Base-by-base conservation (phyloP, 129 eudicot species). In the Cynara cardunculus region DNA sequence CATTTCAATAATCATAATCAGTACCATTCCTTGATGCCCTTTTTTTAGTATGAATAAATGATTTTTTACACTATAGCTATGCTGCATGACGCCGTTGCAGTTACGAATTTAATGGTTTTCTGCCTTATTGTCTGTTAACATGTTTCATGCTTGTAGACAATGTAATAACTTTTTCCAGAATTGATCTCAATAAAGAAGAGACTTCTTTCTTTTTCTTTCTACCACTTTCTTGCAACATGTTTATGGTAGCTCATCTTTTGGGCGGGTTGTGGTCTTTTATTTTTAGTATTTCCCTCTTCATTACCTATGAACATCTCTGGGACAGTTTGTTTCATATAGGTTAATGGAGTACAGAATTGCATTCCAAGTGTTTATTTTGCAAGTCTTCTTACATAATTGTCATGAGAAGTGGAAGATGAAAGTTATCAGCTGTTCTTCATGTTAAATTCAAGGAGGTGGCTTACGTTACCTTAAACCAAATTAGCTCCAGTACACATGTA, bases 91-190 rank as follows among this genome's bases (percentile, higher is more conserved):
- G 27, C 76, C 19, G 21, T 72, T 39, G 67, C 37, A 25, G 67
- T 74, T 74, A 26, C 46, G 77, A 73, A 41, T 5, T 14, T 13
- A 25, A 44, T 1, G 35, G 30, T n/a, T 74, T 53, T 74, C 28
- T n/a, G 27, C 44, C 7, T 53, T 27, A 18, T 27, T 16, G 41
- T 19, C 27, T 74, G 69, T 62, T 74, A 74, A 27, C 68, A 27
- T 74, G 69, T 74, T 46, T 74, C 68, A 49, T 74, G 78, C 37
- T 27, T 74, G 27, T 53, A 53, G 9, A 49, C 69, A 74, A 26
- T 44, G 26, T 74, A n/a, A 74, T 44, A 3, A 3, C 32, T 27
- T n/a, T 49, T 46, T 59, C 25, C 1, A 59, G 25, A n/a, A 59
- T n/a, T n/a, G 66, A 19, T n/a, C 25, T 59, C 25, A 59, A 59